Conservation (phyloP, 768 basidiomycete genomes). For the Lentinula detonsa region DNA sequence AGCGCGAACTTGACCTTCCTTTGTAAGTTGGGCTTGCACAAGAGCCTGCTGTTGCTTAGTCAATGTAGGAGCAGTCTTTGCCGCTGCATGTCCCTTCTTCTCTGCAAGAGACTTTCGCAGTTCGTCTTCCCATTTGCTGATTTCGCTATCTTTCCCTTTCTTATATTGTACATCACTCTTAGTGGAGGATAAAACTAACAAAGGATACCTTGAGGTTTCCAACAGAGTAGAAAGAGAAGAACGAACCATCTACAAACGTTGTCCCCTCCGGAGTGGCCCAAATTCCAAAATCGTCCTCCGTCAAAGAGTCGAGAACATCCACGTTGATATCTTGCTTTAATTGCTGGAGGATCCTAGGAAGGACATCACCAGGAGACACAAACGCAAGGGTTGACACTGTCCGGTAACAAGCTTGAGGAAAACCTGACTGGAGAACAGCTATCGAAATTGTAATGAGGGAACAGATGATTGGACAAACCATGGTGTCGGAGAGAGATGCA, state of each 20-base stretch:
- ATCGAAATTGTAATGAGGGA: not conserved
- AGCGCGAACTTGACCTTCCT: slow-evolving; percentile 65
- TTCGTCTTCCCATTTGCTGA: slow-evolving; percentile 94
- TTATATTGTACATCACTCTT: slow-evolving; percentile 41
- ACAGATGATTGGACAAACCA: slow-evolving; percentile 26
- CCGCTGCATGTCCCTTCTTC: slow-evolving; percentile 51
- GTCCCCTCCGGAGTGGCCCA: slow-evolving; percentile 86
- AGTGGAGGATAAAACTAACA: slow-evolving; percentile 55
- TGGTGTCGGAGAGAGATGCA: slow-evolving; percentile 37
- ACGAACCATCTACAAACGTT: slow-evolving; percentile 71
- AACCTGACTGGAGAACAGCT: slow-evolving; percentile 29
- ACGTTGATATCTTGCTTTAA: slow-evolving; percentile 62
- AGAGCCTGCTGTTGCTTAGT: slow-evolving; percentile 83
- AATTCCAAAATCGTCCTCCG: slow-evolving; percentile 70
- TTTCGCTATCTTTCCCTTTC: slow-evolving; percentile 86
- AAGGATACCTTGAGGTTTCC: not conserved
- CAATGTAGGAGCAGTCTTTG: slow-evolving; percentile 36
- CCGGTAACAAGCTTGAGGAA: slow-evolving; percentile 64
- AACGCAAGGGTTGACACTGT: slow-evolving; percentile 77
- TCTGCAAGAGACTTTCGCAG: slow-evolving; percentile 77
- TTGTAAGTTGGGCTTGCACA: slow-evolving; percentile 78
- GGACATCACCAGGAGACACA: slow-evolving; percentile 61
- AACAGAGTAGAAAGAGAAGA: not conserved
- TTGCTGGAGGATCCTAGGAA: slow-evolving; percentile 68
- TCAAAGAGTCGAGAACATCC: slow-evolving; percentile 51